Evolutionary conservation across 2,329 filamentous ascomycete species (phyloP).

Genomic region (Neophaeococcomyces aloes): DNA sequence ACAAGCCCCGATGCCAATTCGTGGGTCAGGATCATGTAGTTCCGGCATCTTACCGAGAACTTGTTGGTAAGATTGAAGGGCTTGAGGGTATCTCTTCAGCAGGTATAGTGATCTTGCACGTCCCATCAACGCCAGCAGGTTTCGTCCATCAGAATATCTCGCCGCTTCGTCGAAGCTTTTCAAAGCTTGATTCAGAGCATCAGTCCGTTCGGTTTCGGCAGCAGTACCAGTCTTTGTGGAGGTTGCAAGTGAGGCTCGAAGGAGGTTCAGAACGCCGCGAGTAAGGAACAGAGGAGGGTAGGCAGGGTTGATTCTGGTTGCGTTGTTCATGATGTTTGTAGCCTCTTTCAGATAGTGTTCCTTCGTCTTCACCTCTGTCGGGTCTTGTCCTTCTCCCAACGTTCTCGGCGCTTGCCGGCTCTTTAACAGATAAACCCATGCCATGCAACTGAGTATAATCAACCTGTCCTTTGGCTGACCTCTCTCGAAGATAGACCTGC

Average conservation of each 20-base stretch:
- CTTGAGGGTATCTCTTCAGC: constrained; percentile 73
- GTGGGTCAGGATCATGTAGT: constrained; percentile 82
- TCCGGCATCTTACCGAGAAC: constrained; percentile 77
- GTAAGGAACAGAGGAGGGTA: constrained; percentile 87
- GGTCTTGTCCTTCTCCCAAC: constrained; percentile 51
- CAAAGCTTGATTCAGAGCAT: constrained; percentile 71
- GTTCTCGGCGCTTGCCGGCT: constrained; percentile 68
- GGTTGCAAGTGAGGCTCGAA: constrained; percentile 73
- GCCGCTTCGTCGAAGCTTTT: constrained; percentile 94
- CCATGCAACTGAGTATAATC: constrained; percentile 64
- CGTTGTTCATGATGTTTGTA: constrained; percentile 87
- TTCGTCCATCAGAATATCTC: constrained; percentile 70
- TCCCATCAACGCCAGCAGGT: constrained; percentile 85
- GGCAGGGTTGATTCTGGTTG: constrained; percentile 83
- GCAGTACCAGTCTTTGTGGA: constrained; percentile 58
- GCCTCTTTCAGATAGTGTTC: constrained; percentile 84
- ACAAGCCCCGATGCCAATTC: constrained; percentile 92
- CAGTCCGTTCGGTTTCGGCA: constrained; percentile 59
- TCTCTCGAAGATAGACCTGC: constrained; percentile 59
- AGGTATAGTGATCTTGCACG: constrained; percentile 81
- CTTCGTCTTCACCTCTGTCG: constrained; percentile 69
- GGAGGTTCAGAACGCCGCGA: constrained; percentile 75
- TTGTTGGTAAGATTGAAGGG: constrained; percentile 75
- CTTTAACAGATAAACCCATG: constrained; percentile 86
- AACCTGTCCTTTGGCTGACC: constrained; percentile 63